A percentile compares a stretch with the other conserved stretches of the same genome.
Evolutionary conservation across 2,329 filamentous ascomycete genomes (phyloP).

Genomic region (Ploettnerulaceae sp.): DNA sequence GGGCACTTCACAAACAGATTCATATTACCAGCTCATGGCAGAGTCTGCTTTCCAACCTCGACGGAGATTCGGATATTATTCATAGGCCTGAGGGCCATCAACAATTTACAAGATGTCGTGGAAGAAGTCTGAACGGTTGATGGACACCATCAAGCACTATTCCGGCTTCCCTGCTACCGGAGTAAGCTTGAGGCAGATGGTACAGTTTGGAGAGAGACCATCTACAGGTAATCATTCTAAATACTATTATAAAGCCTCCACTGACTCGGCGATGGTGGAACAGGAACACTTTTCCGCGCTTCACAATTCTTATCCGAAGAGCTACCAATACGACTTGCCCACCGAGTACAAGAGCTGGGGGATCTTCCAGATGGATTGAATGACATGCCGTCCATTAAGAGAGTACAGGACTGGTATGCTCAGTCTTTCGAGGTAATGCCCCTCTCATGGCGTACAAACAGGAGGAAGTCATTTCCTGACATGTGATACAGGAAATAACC

Average conservation of each 20-base stretch:
- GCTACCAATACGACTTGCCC: conserved; percentile 90
- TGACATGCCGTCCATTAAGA: conserved; percentile 95
- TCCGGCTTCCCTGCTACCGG: conserved; percentile 95
- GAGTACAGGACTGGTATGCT: conserved; percentile 96
- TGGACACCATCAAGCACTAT: conserved; percentile 97
- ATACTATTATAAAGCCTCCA: not conserved
- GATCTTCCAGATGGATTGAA: conserved; percentile 92
- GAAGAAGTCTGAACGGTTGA: conserved; percentile 84
- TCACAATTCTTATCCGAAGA: conserved; percentile 98
- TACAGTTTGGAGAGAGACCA: conserved; percentile 93
- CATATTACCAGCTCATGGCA: conserved; percentile 21
- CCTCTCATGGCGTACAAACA: conserved; percentile 6
- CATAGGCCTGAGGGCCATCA: conserved; percentile 31
- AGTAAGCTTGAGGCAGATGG: conserved; percentile 96
- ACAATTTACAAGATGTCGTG: conserved; percentile 68
- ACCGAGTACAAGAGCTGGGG: conserved; percentile 90
- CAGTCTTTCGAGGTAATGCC: conserved; percentile 90
- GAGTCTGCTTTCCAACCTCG: conserved; percentile 8
- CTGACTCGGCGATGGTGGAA: conserved; percentile 8
- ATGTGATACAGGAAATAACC: conserved; percentile 74
- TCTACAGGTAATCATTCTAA: conserved; percentile 65
- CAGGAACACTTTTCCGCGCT: conserved; percentile 92
- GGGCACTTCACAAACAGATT: conserved; percentile 5
- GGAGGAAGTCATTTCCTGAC: conserved; percentile 20
- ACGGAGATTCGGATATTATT: conserved; percentile 20